These are phyloP conservation scores for Schrenkiella parvula DNA, from an alignment of 345 rosid species.

Conservation along the genomic window DNA sequence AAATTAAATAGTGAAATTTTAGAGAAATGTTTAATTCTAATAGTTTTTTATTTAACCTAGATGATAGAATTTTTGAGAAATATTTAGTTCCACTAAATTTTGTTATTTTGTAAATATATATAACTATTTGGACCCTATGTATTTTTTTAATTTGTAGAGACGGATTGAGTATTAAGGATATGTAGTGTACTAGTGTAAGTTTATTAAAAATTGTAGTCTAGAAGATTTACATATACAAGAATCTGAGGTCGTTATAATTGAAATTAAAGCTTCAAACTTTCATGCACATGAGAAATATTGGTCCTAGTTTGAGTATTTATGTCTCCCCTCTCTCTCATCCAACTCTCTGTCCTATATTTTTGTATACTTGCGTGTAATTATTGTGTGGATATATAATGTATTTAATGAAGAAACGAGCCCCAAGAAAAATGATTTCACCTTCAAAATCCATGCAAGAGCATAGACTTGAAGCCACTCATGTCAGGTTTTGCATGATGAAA, in stretches of 20 bases:
- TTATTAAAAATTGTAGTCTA: not conserved
- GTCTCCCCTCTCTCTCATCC: not conserved
- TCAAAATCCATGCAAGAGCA: conserved; percentile 24
- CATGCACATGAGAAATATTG: conserved; percentile 20
- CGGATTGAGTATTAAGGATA: not conserved
- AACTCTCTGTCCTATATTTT: conserved; percentile 1
- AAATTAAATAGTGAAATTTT: too few species aligned
- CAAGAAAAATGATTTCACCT: conserved; percentile 19
- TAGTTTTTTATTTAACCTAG: too few species aligned
- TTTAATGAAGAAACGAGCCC: conserved; percentile 19
- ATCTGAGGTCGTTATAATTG: not conserved
- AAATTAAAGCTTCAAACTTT: conserved; percentile 26
- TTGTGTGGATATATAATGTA: not conserved
- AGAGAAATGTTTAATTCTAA: too few species aligned
- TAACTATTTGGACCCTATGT: too few species aligned
- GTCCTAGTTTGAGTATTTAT: conserved; percentile 24
- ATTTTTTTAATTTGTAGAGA: too few species aligned
- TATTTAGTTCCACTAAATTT: too few species aligned
- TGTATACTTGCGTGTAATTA: not conserved
- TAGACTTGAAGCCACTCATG: conserved; percentile 19
- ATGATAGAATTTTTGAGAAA: too few species aligned
- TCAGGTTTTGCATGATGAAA: conserved; percentile 29
- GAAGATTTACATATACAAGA: not conserved
- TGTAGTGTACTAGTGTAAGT: not conserved
- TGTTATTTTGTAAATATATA: too few species aligned